phyloP scores from a whole-genome alignment of 1,284 basidiomycete species.

The Cutaneotrichosporon arboriforme region DNA sequence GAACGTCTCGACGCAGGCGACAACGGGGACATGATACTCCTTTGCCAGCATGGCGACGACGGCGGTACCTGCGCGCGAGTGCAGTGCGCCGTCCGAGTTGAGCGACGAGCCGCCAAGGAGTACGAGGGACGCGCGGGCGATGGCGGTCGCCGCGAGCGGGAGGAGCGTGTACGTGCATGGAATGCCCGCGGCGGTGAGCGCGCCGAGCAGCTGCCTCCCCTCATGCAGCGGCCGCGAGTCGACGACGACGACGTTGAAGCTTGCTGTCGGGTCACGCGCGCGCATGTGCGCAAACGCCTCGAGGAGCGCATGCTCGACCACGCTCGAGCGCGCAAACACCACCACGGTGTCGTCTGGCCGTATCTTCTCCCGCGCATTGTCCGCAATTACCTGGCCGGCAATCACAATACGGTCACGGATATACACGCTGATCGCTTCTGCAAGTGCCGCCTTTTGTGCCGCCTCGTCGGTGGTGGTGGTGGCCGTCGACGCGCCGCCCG shows the following conservation, averaged over 20 bases:
- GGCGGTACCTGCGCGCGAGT: constrained; percentile 89
- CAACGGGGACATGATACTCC: constrained; percentile 79
- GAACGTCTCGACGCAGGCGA: constrained; percentile 97
- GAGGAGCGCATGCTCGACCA: constrained; percentile 85
- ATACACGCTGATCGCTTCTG: constrained; percentile 84
- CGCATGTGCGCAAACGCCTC: constrained; percentile 59
- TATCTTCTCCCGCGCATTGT: constrained; percentile 85
- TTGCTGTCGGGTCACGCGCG: constrained; percentile 56
- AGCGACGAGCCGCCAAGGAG: constrained; percentile 90
- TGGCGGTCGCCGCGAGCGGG: constrained; percentile 76
- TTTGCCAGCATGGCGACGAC: constrained; percentile 95
- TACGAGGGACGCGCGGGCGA: constrained; percentile 72
- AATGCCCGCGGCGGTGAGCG: constrained; percentile 67
- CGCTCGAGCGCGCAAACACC: constrained; percentile 88
- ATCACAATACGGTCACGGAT: constrained; percentile 89
- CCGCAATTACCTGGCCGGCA: constrained; percentile 89
- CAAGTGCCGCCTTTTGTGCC: constrained; percentile 85
- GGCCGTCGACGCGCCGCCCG: constrained; percentile 67
- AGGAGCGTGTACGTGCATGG: constrained; percentile 88
- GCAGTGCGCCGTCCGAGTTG: constrained; percentile 90
- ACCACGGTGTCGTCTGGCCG: constrained; percentile 87
- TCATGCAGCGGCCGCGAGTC: constrained; percentile 91
- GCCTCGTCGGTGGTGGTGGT: constrained; percentile 88
- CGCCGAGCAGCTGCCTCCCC: constrained; percentile 73
- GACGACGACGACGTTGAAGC: constrained; percentile 87